Conservation (phyloP, 352 stramenopile species). For the Phytophthora nicotianae region DNA sequence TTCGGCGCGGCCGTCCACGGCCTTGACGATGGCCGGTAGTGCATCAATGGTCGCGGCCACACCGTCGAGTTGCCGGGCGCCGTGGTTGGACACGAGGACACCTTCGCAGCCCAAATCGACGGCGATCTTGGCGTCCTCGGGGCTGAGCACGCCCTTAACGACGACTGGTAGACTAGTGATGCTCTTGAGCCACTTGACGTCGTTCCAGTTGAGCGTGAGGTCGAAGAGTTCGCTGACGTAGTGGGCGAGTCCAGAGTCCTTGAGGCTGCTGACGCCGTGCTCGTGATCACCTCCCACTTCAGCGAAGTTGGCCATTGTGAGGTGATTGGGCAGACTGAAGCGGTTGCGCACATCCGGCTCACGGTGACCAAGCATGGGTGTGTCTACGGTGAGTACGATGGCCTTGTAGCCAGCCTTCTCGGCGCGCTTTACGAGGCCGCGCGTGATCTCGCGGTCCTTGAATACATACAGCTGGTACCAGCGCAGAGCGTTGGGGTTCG, state of each 20-base stretch:
- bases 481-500: slow-evolving; percentile 81
- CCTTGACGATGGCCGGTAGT: slow-evolving; percentile 89
- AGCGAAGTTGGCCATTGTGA: slow-evolving; percentile 47
- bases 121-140: slow-evolving; percentile 91
- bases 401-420: slow-evolving; percentile 96
- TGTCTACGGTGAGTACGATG: slow-evolving; percentile 96
- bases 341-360: slow-evolving; percentile 95
- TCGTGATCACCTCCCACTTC: slow-evolving; percentile 63
- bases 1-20: slow-evolving; percentile 81
- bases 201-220: slow-evolving; percentile 93
- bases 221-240: slow-evolving; percentile 91
- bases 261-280: slow-evolving; percentile 54
- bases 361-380: slow-evolving; percentile 95
- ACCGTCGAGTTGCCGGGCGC: slow-evolving; percentile 91
- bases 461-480: slow-evolving; percentile 98
- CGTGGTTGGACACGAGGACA: slow-evolving; percentile 95
- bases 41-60: slow-evolving; percentile 92
- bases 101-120: slow-evolving; percentile 91
- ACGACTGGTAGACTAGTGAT: slow-evolving; percentile 92
- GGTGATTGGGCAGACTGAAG: slow-evolving; percentile 87
- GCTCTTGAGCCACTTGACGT: slow-evolving; percentile 92
- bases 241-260: slow-evolving; percentile 36
- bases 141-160: slow-evolving; percentile 94
- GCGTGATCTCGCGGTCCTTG: slow-evolving; percentile 92
- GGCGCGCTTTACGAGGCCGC: slow-evolving; percentile 87